Percentiles rank a stretch among this genome's conserved stretches.
phyloP scores from a whole-genome alignment of 306 rosid genomes.

The Heteromeles arbutifolia region DNA sequence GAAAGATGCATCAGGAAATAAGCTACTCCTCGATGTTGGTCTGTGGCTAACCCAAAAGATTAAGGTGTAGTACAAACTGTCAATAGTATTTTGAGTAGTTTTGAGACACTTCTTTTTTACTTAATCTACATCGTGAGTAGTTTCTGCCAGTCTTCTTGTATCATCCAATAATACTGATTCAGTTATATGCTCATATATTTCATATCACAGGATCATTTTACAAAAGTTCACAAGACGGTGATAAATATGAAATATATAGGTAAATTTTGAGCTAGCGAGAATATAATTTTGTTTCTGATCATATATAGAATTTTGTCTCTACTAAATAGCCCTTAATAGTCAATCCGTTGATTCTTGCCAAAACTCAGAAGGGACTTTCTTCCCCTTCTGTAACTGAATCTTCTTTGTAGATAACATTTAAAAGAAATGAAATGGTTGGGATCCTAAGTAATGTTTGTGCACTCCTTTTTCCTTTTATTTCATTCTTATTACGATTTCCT shows the following conservation, averaged over 20 bases:
- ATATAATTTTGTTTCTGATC: not conserved
- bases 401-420: no score
- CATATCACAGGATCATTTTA: conserved; percentile 61
- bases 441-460: not conserved
- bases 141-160: conserved; percentile 4
- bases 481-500: not conserved
- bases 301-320: not conserved
- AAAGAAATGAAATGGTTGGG: not conserved
- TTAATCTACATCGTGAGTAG: conserved; percentile 8
- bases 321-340: not conserved
- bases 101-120: conserved; percentile 9
- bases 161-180: not conserved
- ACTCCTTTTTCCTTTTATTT: not conserved
- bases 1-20: conserved; percentile 93
- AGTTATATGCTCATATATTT: conserved; percentile 9
- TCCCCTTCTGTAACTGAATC: not conserved
- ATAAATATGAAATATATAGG: conserved; percentile 93
- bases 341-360: not conserved
- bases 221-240: conserved; percentile 47
- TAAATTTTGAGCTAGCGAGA: conserved; percentile 18
- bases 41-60: conserved; percentile 77
- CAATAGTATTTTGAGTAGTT: not conserved
- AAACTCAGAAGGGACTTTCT: not conserved
- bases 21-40: conserved; percentile 77
- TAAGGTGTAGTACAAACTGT: conserved; percentile 39